Evolutionary conservation across 2,329 filamentous ascomycete genomes (phyloP).

Genomic region (Neofusicoccum ribis): DNA sequence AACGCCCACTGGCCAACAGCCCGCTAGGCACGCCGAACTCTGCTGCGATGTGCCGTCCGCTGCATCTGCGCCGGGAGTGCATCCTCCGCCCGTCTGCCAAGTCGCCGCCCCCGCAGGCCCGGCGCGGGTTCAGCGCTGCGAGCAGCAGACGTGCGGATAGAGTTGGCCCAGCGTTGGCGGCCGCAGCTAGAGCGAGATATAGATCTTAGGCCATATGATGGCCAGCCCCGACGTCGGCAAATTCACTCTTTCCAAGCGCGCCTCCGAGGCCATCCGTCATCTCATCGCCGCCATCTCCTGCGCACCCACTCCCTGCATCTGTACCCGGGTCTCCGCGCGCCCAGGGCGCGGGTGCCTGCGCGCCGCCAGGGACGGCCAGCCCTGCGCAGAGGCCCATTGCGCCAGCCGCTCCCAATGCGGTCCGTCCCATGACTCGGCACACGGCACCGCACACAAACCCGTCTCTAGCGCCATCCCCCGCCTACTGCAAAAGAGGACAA

Average conservation of each 20-base stretch:
- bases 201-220: slow-evolving; percentile 12
- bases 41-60: not conserved
- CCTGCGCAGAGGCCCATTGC: slow-evolving; percentile 1
- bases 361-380: not conserved
- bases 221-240: not conserved
- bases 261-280: not conserved
- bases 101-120: not conserved
- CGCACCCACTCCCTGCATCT: not conserved
- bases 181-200: not conserved
- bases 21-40: not conserved
- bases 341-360: no score
- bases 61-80: not conserved
- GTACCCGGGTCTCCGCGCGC: not conserved
- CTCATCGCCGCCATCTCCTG: not conserved
- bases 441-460: not conserved
- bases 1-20: not conserved
- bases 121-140: no score
- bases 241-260: not conserved
- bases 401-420: not conserved
- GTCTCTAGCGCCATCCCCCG: not conserved
- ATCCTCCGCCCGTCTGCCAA: not conserved
- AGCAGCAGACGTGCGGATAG: not conserved
- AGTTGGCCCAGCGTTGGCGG: slow-evolving; percentile 3
- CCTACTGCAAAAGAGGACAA: not conserved
- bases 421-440: slow-evolving; percentile 4